Evolutionary conservation across 495 filamentous ascomycete species (phyloP).

Genomic region (Podospora pseudoanserina): DNA sequence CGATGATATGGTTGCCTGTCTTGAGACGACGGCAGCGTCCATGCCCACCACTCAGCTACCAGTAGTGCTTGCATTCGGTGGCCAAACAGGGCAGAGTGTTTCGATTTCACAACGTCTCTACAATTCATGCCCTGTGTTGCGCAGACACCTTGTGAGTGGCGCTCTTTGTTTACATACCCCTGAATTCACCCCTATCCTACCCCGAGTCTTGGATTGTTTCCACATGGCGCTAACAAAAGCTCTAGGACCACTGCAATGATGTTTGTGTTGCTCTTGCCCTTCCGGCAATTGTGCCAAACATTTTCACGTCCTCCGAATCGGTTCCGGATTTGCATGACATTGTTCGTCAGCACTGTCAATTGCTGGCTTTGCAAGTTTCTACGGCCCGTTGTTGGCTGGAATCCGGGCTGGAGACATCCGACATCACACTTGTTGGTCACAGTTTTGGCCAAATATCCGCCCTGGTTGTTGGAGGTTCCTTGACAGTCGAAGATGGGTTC

Average conservation of each 20-base stretch:
- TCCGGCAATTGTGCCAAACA: slow-evolving; percentile 42
- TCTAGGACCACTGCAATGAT: slow-evolving; percentile 26
- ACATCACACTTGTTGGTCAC: slow-evolving; percentile 44
- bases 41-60: slow-evolving; percentile 6
- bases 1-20: not conserved
- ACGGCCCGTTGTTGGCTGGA: slow-evolving; percentile 50
- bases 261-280: slow-evolving; percentile 34
- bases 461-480: slow-evolving; percentile 36
- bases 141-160: slow-evolving; percentile 2
- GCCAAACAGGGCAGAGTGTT: slow-evolving; percentile 40
- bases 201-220: no score
- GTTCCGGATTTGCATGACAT: slow-evolving; percentile 27
- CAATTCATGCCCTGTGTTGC: slow-evolving; percentile 29
- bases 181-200: no score
- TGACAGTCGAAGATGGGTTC: slow-evolving; percentile 39
- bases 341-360: slow-evolving; percentile 42
- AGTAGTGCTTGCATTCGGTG: slow-evolving; percentile 49
- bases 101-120: slow-evolving; percentile 37
- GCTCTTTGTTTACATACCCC: no score
- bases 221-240: no score
- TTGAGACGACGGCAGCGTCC: not conserved
- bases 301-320: slow-evolving; percentile 38
- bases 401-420: slow-evolving; percentile 37
- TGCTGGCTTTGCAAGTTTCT: slow-evolving; percentile 51
- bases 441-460: slow-evolving; percentile 55